Base-by-base conservation (phyloP, 2,329 filamentous ascomycete genomes). In the Microsporum canis region DNA sequence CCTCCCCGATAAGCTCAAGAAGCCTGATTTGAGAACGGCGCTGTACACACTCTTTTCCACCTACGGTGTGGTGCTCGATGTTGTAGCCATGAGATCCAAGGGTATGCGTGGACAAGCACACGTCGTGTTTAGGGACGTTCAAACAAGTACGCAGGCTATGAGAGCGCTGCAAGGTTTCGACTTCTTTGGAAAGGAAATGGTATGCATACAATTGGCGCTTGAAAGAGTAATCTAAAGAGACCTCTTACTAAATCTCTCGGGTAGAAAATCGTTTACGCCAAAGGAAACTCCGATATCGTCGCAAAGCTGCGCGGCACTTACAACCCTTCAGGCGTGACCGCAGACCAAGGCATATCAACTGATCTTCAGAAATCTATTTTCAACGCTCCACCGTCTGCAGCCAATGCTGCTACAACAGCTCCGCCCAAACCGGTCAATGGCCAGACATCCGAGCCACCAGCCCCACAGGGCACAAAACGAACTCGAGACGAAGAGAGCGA, bases 21-120 rank as follows among this genome's bases (percentile, higher is more conserved):
- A 97, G 74, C 80, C 84, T 63, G 91, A 97, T 72, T 77, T 99
- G 47, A 86, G 91, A 69, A 87, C 89, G 53, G 87, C 88, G 3
- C 82, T 99, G 34, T 99, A 99, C 77, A 88, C 91, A 74, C 82
- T 97, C 10, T 97, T 97, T 74, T 90, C 91, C 8, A 95, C 91
- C 12, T 95, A 96, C 72, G 94, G 94, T 45, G 85, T 90, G 0
- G 88, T 99, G 14, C 83, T 99, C 62, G 94, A 99, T 72, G 84
- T 99, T 23, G 88, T 96, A 57, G 89, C 89, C 34, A 80, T 96
- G 68, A 95, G 91, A 77, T 95, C 89, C 0, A 81, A 81, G 73
- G 90, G 90, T 77, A 96, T 97, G 91, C 87, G 94, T 57, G 94
- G 94, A 2, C 94, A 99, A 76, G 94, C 94, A 64, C 94, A 97